These are phyloP conservation scores for Hypoxylon cercidicola DNA, from an alignment of 495 filamentous ascomycete species.

Conservation along the genomic window DNA sequence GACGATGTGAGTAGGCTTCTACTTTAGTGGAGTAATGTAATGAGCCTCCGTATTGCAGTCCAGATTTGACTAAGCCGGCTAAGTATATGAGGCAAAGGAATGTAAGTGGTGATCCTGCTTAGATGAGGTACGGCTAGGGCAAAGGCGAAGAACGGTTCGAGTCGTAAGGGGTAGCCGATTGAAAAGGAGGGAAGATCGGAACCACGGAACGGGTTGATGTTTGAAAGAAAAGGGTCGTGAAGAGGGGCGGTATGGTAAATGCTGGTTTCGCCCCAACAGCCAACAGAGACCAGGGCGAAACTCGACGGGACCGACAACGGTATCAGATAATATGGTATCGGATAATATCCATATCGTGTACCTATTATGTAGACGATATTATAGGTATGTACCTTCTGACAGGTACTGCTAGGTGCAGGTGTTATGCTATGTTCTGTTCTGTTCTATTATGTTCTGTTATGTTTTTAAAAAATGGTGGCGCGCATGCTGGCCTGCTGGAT, in stretches of 20 bases:
- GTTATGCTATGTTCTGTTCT: too few relatives aligned
- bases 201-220: conserved; percentile 10
- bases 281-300: conserved; percentile 15
- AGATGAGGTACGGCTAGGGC: neutral
- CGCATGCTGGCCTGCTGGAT: too few relatives aligned
- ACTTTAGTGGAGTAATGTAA: conserved; percentile 14
- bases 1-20: conserved; percentile 30
- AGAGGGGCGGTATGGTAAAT: conserved; percentile 24
- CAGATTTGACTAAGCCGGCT: conserved; percentile 31
- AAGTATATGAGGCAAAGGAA: conserved; percentile 14
- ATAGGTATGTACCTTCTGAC: neutral
- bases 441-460: too few relatives aligned
- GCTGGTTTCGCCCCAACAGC: conserved; percentile 16
- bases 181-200: conserved; percentile 2
- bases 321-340: conserved; percentile 1
- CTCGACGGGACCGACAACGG: conserved; percentile 13
- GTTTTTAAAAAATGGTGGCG: neutral
- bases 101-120: conserved; percentile 14
- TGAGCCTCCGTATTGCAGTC: conserved; percentile 17
- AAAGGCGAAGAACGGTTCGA: too few relatives aligned
- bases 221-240: conserved; percentile 4
- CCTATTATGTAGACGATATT: neutral
- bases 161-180: conserved; percentile 3
- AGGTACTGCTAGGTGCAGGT: conserved; percentile 1
- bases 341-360: neutral